phyloP scores from a whole-genome alignment of 2,329 filamentous ascomycete genomes.

The Beauveria sp. region DNA sequence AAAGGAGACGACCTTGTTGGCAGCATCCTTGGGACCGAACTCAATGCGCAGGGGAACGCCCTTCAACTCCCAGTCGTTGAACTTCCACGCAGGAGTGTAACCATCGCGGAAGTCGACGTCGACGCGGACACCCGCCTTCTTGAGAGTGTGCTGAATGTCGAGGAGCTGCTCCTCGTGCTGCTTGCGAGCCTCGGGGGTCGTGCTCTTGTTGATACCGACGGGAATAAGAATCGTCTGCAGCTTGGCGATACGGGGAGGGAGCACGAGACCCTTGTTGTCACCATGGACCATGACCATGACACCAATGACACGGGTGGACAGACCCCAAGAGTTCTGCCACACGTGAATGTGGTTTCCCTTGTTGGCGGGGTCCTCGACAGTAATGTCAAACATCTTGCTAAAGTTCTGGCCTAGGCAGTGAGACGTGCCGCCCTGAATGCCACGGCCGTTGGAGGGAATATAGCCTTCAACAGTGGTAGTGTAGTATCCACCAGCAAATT shows the following conservation, averaged over 20 bases:
- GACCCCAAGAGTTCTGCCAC: conserved; percentile 99
- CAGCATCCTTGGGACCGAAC: conserved; percentile 90
- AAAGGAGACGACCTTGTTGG: conserved; percentile 74
- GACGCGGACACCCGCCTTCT: conserved; percentile 65
- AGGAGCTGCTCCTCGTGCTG: conserved; percentile 71
- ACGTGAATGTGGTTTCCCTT: conserved; percentile 76
- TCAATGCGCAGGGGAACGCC: conserved; percentile 91
- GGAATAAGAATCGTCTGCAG: conserved; percentile 82
- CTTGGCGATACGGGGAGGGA: conserved; percentile 84
- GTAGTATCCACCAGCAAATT: conserved; percentile 94
- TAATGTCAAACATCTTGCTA: conserved; percentile 98
- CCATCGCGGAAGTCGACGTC: conserved; percentile 81
- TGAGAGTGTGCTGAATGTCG: conserved; percentile 60
- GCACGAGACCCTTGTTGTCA: conserved; percentile 89
- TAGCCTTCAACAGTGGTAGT: conserved; percentile 96
- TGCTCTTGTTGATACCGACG: conserved; percentile 87
- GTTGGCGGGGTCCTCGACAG: conserved; percentile 82
- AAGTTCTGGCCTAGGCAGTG: conserved; percentile 97
- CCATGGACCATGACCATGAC: conserved; percentile 99
- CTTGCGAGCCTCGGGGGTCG: conserved; percentile 67
- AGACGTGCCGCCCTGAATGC: conserved; percentile 92
- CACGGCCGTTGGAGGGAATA: conserved; percentile 89
- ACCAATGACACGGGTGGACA: conserved; percentile 93
- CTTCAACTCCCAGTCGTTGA: conserved; percentile 97
- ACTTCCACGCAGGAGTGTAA: conserved; percentile 95